phyloP scores from a whole-genome alignment of 495 filamentous ascomycete species.

The Penicillium macrosclerotiorum region DNA sequence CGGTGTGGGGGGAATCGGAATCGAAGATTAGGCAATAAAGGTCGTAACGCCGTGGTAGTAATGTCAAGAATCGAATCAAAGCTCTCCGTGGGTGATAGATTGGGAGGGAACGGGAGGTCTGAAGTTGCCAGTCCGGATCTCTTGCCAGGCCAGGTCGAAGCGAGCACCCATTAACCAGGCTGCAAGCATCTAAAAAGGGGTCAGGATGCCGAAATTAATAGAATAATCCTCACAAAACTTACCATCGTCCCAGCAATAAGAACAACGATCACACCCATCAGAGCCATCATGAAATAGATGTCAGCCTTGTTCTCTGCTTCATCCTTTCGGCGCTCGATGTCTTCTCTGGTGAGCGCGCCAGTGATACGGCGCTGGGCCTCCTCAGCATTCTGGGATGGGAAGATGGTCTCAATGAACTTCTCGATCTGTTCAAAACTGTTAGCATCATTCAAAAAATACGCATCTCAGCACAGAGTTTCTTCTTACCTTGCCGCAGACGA shows the following conservation, averaged over 20 bases:
- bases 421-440: constrained; percentile 67
- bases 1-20: constrained; percentile 32
- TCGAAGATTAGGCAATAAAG: constrained; percentile 28
- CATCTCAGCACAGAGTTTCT: too few species aligned
- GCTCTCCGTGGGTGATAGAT: constrained; percentile 17
- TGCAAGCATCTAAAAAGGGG: constrained; percentile 52
- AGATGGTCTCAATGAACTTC: constrained; percentile 94
- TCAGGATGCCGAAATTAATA: constrained; percentile 7
- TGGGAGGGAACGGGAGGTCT: constrained; percentile 23
- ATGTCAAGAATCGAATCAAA: constrained; percentile 14
- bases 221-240: constrained; percentile 16
- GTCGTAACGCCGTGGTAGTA: constrained; percentile 36
- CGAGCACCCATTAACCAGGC: constrained; percentile 69
- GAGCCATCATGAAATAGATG: constrained; percentile 57
- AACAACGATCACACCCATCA: constrained; percentile 58
- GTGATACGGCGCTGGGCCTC: constrained; percentile 37
- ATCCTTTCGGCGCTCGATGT: constrained; percentile 47
- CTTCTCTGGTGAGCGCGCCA: constrained; percentile 40
- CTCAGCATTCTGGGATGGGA: constrained; percentile 67
- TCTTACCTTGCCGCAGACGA: constrained; percentile 83
- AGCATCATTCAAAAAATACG: too few species aligned
- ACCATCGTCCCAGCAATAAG: constrained; percentile 69
- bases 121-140: constrained; percentile 52
- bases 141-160: constrained; percentile 60
- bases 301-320: constrained; percentile 55